These are phyloP conservation scores for Pythium coloratum DNA, from an alignment of 352 stramenopile genomes.

Conservation along the genomic window DNA sequence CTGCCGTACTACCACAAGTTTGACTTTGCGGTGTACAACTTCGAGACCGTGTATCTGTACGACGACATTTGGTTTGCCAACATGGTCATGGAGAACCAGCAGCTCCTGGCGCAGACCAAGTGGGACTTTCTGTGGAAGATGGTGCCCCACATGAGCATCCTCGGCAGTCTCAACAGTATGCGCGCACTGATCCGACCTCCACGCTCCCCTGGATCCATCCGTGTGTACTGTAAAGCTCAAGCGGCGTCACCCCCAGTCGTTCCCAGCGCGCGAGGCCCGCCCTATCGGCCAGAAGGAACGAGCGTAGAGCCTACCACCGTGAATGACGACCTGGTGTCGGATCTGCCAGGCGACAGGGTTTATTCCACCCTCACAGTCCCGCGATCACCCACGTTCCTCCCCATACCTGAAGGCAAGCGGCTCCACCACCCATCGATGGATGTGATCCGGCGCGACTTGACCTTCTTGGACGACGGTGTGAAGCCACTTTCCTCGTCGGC, in stretches of 20 bases:
- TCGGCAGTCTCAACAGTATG: slow-evolving; percentile 16
- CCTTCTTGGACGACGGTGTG: neutral
- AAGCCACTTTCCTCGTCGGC: neutral
- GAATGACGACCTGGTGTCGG: neutral
- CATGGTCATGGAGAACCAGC: slow-evolving; percentile 28
- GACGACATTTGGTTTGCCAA: slow-evolving; percentile 30
- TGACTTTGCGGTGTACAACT: slow-evolving; percentile 17
- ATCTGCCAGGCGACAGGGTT: neutral
- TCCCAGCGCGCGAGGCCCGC: neutral
- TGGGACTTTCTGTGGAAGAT: slow-evolving; percentile 28
- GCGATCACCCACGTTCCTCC: neutral
- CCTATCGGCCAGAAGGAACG: neutral
- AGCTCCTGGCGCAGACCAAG: slow-evolving; percentile 23
- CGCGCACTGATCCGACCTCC: slow-evolving; percentile 11
- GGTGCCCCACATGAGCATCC: slow-evolving; percentile 30
- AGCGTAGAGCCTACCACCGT: neutral
- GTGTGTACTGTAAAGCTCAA: neutral
- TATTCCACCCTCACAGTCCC: neutral
- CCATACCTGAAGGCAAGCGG: neutral
- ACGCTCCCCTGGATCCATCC: neutral
- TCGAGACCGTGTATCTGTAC: slow-evolving; percentile 23
- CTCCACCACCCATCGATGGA: neutral
- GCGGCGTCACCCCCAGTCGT: neutral
- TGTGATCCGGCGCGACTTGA: neutral
- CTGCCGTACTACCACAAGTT: slow-evolving; percentile 26